Base-by-base conservation (phyloP, 768 basidiomycete genomes). In the Chalciporus pseudorubinellus region DNA sequence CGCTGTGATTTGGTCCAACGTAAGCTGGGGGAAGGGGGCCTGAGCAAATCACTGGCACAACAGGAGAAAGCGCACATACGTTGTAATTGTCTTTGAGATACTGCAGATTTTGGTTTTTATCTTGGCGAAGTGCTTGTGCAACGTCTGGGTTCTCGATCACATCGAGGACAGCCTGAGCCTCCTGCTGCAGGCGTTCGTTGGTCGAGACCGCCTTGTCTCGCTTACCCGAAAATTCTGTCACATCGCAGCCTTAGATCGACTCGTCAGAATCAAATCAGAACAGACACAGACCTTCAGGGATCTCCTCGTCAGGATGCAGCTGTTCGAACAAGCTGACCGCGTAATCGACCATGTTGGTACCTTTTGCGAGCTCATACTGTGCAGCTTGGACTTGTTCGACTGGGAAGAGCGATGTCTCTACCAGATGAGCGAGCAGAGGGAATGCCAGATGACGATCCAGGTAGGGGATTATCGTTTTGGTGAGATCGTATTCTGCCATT, bases 281-380 rank as follows among this genome's bases (percentile, higher is more conserved):
- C 7, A 1, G 39, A 14, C 16, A 70, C 77, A 44, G 60, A 91
- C 90, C 89, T 67, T 75, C 67, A 13, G 89, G 87, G 19, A 84
- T 72, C 59, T 83, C 76, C 46, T 89, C 71, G 44, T 84, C 85
- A 0, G 89, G 86, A 58, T 92, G 74, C 44, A 93, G 71, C 72
- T 91, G 84, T 60, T 86, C 73, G 62, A 92, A 92, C 60, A 98
- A 72, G 57, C 78, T 80, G 53, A 86, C 81, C 21, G 91, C 86
- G 63, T 95, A 99, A 70, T 95, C 95, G 52, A 95, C 87, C 95
- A 98, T 98, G 71, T 99, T 98, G 41, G 97, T 99, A 55, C 87
- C 91, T 67, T 92, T 95, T 49, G 93, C 91, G 48, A 98, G 85
- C 64, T 98, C 94, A 87, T 97, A 95, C 74, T 98, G 95, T 33